Base-by-base conservation (phyloP, 495 filamentous ascomycete species). In the Penicillium silybi region DNA sequence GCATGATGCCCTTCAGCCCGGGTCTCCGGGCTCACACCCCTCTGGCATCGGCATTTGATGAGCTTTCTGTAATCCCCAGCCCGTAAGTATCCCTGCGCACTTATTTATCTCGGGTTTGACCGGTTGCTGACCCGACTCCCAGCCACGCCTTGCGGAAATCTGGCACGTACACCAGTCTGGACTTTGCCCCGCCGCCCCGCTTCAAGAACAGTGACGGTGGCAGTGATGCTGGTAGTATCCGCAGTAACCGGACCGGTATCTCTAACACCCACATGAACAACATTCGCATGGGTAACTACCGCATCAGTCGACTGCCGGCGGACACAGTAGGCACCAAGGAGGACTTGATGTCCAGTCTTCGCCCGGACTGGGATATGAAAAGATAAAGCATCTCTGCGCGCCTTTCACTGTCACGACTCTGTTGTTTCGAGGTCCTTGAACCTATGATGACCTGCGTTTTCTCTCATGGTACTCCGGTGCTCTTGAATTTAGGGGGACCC, bases 141-240 rank as follows among this genome's bases (percentile, higher is more conserved):
- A 93, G 90, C 17, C 88, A 97, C 70, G 69, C 84, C 41, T 82
- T 98, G 46, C 85, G 90, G 57, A 96, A 93, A 65, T 96, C 92
- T 3, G 81, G 85, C 57, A 89, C 90, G 4, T 98, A 89, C 65
- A 96, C 92, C 2, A 85, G 74, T 10, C 80, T 98, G 25, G 95
- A 97, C 71, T 98, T 98, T 67, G 91, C 92, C n/a, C 92, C 92
- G 22, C 92, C 90, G 37, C 84, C 86, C 46, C 86, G 88, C 46
- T 92, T 96, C 70, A 87, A 80, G 67, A 86, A 86, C 56, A 70
- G 69, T 44, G 89, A 90, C 44, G 73, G 69, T 47, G 77, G 65
- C 41, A 96, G 90, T 60, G 93, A 97, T 55, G 80, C 90, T 0
- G 93, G 92, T 51, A 95, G 89, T 62, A 90, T 97, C 58, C 87